Evolutionary conservation across 1,284 basidiomycete genomes (phyloP), one percentile per base, ranked within the genome.

Genomic region (Trametes pubescens): DNA sequence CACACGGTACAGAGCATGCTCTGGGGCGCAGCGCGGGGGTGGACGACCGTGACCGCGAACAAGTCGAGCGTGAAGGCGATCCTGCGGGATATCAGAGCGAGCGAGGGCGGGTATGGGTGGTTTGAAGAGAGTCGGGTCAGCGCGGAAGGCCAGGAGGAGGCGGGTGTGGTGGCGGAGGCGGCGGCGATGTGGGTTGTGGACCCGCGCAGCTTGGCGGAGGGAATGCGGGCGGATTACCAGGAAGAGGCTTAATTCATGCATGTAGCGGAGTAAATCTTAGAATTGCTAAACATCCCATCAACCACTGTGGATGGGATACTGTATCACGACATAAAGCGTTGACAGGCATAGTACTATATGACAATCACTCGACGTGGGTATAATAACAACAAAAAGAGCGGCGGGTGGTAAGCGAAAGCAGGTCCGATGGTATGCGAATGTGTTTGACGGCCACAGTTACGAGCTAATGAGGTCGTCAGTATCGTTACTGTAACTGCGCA

Each of bases 31-130:
- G 78, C 77, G 44, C 79, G 86, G 35, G 88, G 90, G 1, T 90
- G 92, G 89, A 94, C 93, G 61, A 94, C 91, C 22, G 78, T 95
- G 52, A 93, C 91, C 6, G 91, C 92, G 21, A 94, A 94, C 67
- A 85, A 86, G 69, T 84, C 89, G 37, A 92, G 92, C 66, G 86
- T 94, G 34, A 88, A 85, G 72, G 87, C 89, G n/a, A 81, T 94
- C 40, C 72, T 93, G 66, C 81, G 83, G 64, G 88, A 88, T 72
- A 82, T 88, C 71, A 81, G 71, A 58, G 63, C 67, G n/a, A 51
- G 62, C 29, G 56, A 76, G 57, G 78, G 79, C 5, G 73, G 75
- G 2, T 76, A 71, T 60, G 68, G 61, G 24, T 68, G 53, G 54
- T 70, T 70, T 18, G 62, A 57, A 6, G 32, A 47, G 29, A 43